Evolutionary conservation across 306 rosid genomes (phyloP).

Genomic region (Quercus agrifolia): DNA sequence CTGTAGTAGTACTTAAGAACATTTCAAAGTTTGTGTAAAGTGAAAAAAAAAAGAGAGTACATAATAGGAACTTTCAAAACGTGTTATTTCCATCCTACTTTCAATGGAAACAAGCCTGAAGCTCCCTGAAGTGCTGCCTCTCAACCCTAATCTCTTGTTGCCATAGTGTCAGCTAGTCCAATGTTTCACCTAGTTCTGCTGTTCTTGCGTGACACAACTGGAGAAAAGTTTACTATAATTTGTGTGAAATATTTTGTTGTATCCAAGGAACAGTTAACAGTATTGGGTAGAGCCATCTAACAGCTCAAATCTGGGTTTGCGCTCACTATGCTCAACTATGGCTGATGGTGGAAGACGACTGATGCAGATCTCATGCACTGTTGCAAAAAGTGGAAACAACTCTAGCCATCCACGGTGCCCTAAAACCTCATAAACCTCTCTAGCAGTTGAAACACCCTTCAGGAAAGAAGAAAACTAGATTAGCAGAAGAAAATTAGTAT

Average conservation of each 20-base stretch:
- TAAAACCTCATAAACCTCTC: slow-evolving; percentile 81
- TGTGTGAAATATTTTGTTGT: not conserved
- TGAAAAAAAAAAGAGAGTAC: not conserved
- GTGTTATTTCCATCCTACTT: slow-evolving; percentile 4
- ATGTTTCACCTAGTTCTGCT: not conserved
- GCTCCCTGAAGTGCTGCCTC: not conserved
- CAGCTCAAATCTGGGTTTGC: slow-evolving; percentile 36
- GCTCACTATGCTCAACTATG: slow-evolving; percentile 58
- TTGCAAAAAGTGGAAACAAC: slow-evolving; percentile 73
- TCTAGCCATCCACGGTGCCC: slow-evolving; percentile 78
- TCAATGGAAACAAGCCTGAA: slow-evolving; percentile 8
- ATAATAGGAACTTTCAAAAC: not conserved
- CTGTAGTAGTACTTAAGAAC: not conserved
- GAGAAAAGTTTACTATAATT: slow-evolving; percentile 1
- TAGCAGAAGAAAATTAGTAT: slow-evolving; percentile 8
- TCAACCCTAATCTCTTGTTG: not conserved
- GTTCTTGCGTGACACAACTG: slow-evolving; percentile 6
- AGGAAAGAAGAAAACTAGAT: slow-evolving; percentile 10
- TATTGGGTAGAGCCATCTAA: slow-evolving; percentile 15
- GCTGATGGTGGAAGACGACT: slow-evolving; percentile 90
- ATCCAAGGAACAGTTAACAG: slow-evolving; percentile 18
- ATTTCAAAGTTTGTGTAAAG: not conserved
- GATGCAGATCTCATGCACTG: slow-evolving; percentile 75
- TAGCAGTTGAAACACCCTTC: slow-evolving; percentile 91
- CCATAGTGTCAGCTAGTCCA: not conserved